Evolutionary conservation across 192 early-diverging fungal species (phyloP).

Genomic region (Dissophora ornata): DNA sequence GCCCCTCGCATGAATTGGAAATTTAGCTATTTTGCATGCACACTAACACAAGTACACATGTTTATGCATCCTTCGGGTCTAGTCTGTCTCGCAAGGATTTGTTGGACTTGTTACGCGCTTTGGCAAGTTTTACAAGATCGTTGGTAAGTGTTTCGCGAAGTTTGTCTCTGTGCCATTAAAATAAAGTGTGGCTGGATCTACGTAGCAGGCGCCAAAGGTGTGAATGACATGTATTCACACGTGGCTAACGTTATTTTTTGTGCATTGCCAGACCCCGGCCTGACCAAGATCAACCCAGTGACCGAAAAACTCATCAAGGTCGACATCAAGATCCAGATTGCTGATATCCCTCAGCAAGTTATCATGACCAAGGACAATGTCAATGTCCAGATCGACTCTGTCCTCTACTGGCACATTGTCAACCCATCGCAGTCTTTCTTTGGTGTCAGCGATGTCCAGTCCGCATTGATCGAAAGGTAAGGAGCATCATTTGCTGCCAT

Average conservation of each 20-base stretch:
- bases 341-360: constrained; percentile 71
- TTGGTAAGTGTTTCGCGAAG: constrained; percentile 14
- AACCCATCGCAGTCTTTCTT: constrained; percentile 86
- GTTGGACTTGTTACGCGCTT: constrained; percentile 78
- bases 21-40: background rate
- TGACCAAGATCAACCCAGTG: constrained; percentile 65
- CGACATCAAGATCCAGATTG: constrained; percentile 64
- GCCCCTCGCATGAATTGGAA: too few relatives aligned
- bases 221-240: too few relatives aligned
- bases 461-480: constrained; percentile 83
- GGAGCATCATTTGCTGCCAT: background rate
- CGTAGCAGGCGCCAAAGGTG: too few relatives aligned
- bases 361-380: constrained; percentile 96
- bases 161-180: too few relatives aligned
- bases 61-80: background rate
- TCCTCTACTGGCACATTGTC: constrained; percentile 86
- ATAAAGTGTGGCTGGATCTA: too few relatives aligned
- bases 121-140: constrained; percentile 66
- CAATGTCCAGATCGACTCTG: constrained; percentile 83
- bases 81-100: constrained; percentile 70
- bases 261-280: constrained; percentile 62
- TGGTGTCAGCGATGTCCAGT: constrained; percentile 80
- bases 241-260: too few relatives aligned
- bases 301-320: constrained; percentile 59
- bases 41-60: background rate